Conservation (phyloP, 2,329 filamentous ascomycete species). For the Ramularia collo-cygni region DNA sequence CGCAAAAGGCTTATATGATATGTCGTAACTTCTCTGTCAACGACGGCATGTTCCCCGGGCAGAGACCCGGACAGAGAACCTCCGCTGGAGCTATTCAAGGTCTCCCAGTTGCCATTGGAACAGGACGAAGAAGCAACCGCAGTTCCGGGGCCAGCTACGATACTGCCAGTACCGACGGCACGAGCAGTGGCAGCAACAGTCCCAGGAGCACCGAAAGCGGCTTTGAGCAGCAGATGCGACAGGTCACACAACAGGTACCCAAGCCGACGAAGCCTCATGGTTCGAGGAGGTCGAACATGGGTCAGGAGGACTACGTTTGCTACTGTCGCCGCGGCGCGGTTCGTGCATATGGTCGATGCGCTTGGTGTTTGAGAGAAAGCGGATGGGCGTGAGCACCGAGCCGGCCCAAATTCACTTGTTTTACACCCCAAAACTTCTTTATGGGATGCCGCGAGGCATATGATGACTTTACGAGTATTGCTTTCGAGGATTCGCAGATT, state of each 20-base stretch:
- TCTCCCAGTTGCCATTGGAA: slow-evolving; percentile 57
- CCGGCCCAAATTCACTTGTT: background rate
- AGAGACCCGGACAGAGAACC: slow-evolving; percentile 46
- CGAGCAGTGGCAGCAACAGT: slow-evolving; percentile 49
- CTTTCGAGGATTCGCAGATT: too few species aligned
- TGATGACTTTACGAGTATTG: slow-evolving; percentile 6
- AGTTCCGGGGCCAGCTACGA: slow-evolving; percentile 41
- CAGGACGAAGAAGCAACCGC: slow-evolving; percentile 46
- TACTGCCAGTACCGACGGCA: slow-evolving; percentile 38
- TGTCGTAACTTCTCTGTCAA: slow-evolving; percentile 97
- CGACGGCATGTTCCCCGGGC: slow-evolving; percentile 71
- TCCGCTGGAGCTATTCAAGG: slow-evolving; percentile 48
- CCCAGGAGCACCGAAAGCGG: slow-evolving; percentile 43
- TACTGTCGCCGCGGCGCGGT: slow-evolving; percentile 33
- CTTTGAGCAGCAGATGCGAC: slow-evolving; percentile 31
- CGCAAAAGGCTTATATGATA: slow-evolving; percentile 94
- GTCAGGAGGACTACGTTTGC: slow-evolving; percentile 22
- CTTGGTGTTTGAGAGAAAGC: slow-evolving; percentile 36
- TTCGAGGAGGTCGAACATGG: slow-evolving; percentile 1
- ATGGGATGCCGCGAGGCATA: slow-evolving; percentile 24
- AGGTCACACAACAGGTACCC: slow-evolving; percentile 19
- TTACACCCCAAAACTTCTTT: slow-evolving; percentile 1
- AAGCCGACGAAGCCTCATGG: slow-evolving; percentile 3
- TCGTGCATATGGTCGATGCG: slow-evolving; percentile 37
- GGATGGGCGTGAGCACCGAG: slow-evolving; percentile 28